Evolutionary conservation across 192 early-diverging fungal species (phyloP).

Genomic region (Pilobolus umbonatus): DNA sequence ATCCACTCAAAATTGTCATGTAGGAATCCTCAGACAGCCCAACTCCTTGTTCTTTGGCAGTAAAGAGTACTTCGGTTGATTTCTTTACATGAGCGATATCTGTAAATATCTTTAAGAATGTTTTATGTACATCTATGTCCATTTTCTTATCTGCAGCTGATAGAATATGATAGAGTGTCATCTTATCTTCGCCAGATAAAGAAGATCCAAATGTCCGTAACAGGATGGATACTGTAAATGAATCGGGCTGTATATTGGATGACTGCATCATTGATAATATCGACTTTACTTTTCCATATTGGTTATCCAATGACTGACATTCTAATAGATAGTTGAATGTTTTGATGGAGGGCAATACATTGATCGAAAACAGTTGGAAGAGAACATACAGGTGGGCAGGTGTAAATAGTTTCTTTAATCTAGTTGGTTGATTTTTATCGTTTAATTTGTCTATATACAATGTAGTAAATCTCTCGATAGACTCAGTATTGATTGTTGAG

Average conservation of each 20-base stretch:
- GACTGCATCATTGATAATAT: not conserved
- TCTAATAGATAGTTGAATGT: slow-evolving; percentile 4
- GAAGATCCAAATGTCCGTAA: not conserved
- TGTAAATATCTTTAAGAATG: not conserved
- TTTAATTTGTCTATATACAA: not conserved
- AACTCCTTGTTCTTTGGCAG: not conserved
- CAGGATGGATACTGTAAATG: not conserved
- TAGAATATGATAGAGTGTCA: not conserved
- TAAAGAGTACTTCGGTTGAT: not conserved
- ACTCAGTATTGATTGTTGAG: not conserved
- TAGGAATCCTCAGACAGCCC: not conserved
- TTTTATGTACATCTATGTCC: slow-evolving; percentile 1
- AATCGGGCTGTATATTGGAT: not conserved
- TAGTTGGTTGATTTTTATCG: not conserved
- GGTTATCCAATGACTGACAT: not conserved
- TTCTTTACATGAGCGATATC: not conserved
- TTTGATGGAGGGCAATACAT: not conserved
- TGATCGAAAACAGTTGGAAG: not conserved
- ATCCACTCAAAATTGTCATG: not conserved
- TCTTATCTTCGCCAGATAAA: not conserved
- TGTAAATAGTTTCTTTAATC: not conserved
- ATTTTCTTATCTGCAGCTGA: not conserved
- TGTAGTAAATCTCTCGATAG: not conserved
- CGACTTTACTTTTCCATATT: slow-evolving; percentile 1
- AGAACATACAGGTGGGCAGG: not conserved